Conservation (phyloP, 2,329 filamentous ascomycete species). For the Graphilbum sp. region DNA sequence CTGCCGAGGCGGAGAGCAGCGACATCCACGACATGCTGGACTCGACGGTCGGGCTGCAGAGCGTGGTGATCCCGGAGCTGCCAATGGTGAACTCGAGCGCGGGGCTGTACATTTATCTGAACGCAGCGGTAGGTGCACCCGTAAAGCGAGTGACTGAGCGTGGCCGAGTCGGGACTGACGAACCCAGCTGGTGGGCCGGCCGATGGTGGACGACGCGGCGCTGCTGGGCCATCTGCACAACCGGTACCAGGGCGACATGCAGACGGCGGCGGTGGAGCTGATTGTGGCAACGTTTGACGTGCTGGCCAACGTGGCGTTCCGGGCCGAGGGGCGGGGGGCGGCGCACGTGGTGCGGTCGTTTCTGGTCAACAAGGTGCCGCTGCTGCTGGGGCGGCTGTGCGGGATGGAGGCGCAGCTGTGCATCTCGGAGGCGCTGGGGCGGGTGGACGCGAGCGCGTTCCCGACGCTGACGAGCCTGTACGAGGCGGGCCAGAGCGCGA, state of each 20-base stretch:
- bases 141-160: too few relatives aligned
- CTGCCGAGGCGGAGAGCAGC: conserved; percentile 17
- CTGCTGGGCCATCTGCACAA: conserved; percentile 71
- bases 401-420: conserved; percentile 60
- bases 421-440: conserved; percentile 54
- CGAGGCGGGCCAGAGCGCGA: conserved; percentile 39
- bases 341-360: conserved; percentile 74
- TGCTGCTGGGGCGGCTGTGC: conserved; percentile 41
- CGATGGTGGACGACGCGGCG: conserved; percentile 64
- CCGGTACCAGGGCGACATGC: conserved; percentile 62
- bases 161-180: too few relatives aligned
- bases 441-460: conserved; percentile 68
- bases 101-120: conserved; percentile 73
- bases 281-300: conserved; percentile 82
- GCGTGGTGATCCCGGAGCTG: conserved; percentile 42
- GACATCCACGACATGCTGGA: conserved; percentile 42
- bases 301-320: conserved; percentile 71
- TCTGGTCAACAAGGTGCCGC: conserved; percentile 51
- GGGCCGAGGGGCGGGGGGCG: conserved; percentile 34
- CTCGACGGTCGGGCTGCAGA: conserved; percentile 38
- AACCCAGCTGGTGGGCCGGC: conserved; percentile 68
- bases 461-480: conserved; percentile 43
- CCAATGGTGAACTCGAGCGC: conserved; percentile 61
- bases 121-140: conserved; percentile 61
- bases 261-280: conserved; percentile 63